These are phyloP conservation scores for Magnusiomyces ingens DNA, from an alignment of 1,139 yeast genomes.

Conservation along the genomic window DNA sequence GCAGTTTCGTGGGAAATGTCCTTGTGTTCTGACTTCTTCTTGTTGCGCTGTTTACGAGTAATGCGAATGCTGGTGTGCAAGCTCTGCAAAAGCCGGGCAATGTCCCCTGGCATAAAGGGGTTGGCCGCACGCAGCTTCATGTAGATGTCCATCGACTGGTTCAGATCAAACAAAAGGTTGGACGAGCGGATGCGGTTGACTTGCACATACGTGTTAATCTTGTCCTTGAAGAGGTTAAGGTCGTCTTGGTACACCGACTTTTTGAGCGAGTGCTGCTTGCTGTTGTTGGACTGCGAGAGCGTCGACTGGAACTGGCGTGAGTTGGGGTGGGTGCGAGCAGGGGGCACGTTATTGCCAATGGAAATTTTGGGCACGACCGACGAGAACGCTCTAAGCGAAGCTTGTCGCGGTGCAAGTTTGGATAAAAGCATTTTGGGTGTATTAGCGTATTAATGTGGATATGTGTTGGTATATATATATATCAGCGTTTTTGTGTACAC, in stretches of 20 bases:
- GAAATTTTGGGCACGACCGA: conserved; percentile 13
- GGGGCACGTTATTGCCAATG: background rate
- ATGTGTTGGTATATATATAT: no score
- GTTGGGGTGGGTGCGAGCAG: conserved; percentile 10
- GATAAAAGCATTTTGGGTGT: conserved; percentile 15
- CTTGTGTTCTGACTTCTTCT: conserved; percentile 15
- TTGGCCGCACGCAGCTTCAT: conserved; percentile 20
- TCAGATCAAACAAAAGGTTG: conserved; percentile 20
- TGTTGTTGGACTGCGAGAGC: background rate
- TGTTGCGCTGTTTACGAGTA: conserved; percentile 14
- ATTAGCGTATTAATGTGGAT: no score
- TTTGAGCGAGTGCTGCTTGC: conserved; percentile 6
- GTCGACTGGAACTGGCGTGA: conserved; percentile 2
- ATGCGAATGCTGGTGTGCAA: conserved; percentile 21
- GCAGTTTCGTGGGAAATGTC: conserved; percentile 13
- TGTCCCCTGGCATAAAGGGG: conserved; percentile 21
- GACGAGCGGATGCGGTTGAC: conserved; percentile 11
- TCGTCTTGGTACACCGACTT: conserved; percentile 10
- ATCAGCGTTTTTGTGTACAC: no score
- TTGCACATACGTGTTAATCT: conserved; percentile 13
- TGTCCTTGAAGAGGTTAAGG: conserved; percentile 11
- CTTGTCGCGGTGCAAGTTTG: conserved; percentile 16
- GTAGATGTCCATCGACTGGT: conserved; percentile 25
- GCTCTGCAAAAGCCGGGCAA: conserved; percentile 25
- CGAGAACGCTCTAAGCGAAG: conserved; percentile 15